Evolutionary conservation across 306 rosid genomes (phyloP).

Genomic region (Rosa multiflora): DNA sequence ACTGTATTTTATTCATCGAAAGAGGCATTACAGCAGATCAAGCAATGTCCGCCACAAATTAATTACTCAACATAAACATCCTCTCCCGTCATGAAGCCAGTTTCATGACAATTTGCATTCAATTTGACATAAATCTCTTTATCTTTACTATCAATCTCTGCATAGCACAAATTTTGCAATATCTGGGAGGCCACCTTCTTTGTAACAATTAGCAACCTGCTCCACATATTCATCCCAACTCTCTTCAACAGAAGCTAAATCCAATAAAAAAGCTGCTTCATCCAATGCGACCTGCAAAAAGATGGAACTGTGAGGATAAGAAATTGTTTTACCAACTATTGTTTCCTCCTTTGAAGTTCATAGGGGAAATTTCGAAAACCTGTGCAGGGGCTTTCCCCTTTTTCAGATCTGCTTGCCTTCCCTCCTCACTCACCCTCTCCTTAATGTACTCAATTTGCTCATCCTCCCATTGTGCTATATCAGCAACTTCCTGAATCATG

Average conservation of each 20-base stretch:
- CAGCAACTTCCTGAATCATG: constrained; percentile 74
- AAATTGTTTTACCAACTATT: not conserved
- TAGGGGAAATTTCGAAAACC: constrained; percentile 36
- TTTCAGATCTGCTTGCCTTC: constrained; percentile 77
- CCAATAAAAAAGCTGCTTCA: constrained; percentile 90
- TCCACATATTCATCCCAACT: constrained; percentile 73
- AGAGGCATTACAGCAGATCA: not conserved
- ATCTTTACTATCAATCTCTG: constrained; percentile 40
- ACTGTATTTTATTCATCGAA: not conserved
- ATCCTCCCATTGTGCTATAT: constrained; percentile 90
- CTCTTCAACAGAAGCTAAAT: constrained; percentile 89
- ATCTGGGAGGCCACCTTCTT: constrained; percentile 69
- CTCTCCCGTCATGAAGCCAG: not conserved
- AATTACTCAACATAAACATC: not conserved
- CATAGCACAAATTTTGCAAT: constrained; percentile 66
- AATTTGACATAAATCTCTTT: not conserved
- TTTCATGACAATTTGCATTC: not conserved
- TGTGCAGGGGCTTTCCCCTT: constrained; percentile 87
- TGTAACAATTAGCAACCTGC: constrained; percentile 72
- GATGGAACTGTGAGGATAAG: constrained; percentile 10
- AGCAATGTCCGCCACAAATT: not conserved
- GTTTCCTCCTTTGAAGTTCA: constrained; percentile 10
- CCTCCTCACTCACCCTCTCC: constrained; percentile 87
- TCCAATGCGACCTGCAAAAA: constrained; percentile 73
- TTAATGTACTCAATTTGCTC: constrained; percentile 91